A percentile compares a stretch with the other conserved stretches of the same genome.
phyloP scores from a whole-genome alignment of 225 moss, liverwort and hornwort species.

The Physcomitrium patens region DNA sequence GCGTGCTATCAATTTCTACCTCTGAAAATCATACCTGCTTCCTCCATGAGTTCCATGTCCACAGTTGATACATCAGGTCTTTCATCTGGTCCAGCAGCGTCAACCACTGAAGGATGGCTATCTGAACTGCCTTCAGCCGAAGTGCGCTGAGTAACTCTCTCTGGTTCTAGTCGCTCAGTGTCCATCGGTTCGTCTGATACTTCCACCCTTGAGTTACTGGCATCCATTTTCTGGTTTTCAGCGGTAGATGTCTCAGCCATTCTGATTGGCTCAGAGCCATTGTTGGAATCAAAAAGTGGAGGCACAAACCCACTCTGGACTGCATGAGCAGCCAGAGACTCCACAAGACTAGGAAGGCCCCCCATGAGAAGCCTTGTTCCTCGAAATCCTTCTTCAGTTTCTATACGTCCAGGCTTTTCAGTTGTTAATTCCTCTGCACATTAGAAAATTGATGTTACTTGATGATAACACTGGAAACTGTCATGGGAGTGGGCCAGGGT shows the following conservation, averaged over 20 bases:
- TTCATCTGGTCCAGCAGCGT: slow-evolving; percentile 31
- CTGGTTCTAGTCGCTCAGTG: slow-evolving; percentile 32
- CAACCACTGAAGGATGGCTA: slow-evolving; percentile 41
- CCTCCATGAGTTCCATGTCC: slow-evolving; percentile 57
- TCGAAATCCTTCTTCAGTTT: slow-evolving; percentile 96
- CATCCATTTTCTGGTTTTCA: slow-evolving; percentile 30
- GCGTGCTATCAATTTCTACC: slow-evolving; percentile 46
- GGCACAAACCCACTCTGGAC: slow-evolving; percentile 58
- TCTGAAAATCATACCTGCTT: slow-evolving; percentile 57
- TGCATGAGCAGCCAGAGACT: slow-evolving; percentile 72
- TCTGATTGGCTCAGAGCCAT: slow-evolving; percentile 41
- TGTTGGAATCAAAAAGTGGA: slow-evolving; percentile 44
- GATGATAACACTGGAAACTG: neutral
- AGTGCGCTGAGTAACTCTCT: slow-evolving; percentile 32
- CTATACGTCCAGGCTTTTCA: slow-evolving; percentile 67
- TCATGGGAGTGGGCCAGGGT: neutral
- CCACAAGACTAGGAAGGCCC: slow-evolving; percentile 77
- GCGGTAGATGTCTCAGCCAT: neutral
- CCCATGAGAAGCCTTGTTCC: slow-evolving; percentile 96
- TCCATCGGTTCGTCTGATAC: slow-evolving; percentile 42
- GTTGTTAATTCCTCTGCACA: slow-evolving; percentile 82
- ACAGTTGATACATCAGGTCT: slow-evolving; percentile 36
- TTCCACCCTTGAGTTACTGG: slow-evolving; percentile 14
- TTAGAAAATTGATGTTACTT: slow-evolving; percentile 9
- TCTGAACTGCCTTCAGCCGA: slow-evolving; percentile 47